These are phyloP conservation scores for Neurospora intermedia DNA, from an alignment of 495 filamentous ascomycete genomes.

Conservation along the genomic window DNA sequence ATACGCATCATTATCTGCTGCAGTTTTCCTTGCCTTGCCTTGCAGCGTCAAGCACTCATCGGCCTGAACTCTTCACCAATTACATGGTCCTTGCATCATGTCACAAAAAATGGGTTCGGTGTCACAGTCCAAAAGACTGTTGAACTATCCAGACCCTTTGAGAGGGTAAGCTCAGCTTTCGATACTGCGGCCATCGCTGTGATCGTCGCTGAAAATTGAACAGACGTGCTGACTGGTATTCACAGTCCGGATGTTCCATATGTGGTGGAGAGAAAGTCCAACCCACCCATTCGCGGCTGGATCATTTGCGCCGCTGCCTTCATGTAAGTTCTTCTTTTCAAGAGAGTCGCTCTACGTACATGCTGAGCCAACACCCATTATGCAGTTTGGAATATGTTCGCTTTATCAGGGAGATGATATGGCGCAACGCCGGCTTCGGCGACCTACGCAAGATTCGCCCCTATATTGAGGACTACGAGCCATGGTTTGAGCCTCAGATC, in stretches of 20 bases:
- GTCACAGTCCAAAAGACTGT: neutral
- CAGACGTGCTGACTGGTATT: neutral
- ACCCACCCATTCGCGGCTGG: conserved; percentile 19
- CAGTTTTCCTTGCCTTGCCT: neutral
- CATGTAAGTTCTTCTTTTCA: conserved; percentile 9
- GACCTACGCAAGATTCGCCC: conserved; percentile 42
- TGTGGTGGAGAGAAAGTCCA: conserved; percentile 14
- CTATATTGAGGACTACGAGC: conserved; percentile 49
- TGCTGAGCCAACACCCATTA: neutral
- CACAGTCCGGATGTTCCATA: conserved; percentile 21
- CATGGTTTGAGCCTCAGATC: conserved; percentile 70
- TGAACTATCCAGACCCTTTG: conserved; percentile 14
- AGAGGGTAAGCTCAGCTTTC: conserved; percentile 9
- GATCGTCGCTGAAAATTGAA: neutral
- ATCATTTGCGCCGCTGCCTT: conserved; percentile 13
- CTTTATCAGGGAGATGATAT: conserved; percentile 28
- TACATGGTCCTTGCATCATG: neutral
- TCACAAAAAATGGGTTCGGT: conserved; percentile 7
- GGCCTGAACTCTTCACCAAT: neutral
- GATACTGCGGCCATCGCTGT: neutral
- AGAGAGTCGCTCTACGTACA: neutral
- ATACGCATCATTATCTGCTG: neutral
- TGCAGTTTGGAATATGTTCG: conserved; percentile 25
- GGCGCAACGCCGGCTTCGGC: conserved; percentile 63
- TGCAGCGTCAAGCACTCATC: neutral